Evolutionary conservation across 2,329 filamentous ascomycete species (phyloP), one percentile per base, ranked within the genome.

Genomic region (Pseudogymnoascus sp.): DNA sequence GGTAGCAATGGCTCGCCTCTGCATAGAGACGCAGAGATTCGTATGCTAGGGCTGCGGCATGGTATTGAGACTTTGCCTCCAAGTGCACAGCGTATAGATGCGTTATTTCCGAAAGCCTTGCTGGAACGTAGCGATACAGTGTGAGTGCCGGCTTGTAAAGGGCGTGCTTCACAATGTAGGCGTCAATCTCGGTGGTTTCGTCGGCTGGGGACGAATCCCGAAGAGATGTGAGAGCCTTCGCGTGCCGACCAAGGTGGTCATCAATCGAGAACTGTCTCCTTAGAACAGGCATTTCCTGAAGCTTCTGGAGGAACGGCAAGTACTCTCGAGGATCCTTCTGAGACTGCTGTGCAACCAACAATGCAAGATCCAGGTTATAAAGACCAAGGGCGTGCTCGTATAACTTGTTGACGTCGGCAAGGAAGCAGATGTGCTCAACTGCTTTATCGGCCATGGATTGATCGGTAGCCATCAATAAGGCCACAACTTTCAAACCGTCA

Each of bases 251-350:
- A 3, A 99, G 84, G 70, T 96, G 86, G 69, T 97, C 88, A 71
- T 99, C 94, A 60, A 99, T 96, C 41, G 85, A 84, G 67, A 92
- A 96, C 60, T 86, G 83, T 44, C 90, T 85, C 17, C 91, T 85
- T 9, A 89, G 74, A 9, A 84, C 80, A 0, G 88, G 76, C 67
- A 95, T 81, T 64, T 86, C 81, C 71, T 97, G 90, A 2, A 99
- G 81, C 36, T 86, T 86, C 70, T 96, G 92, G 59, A 99, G 84
- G 71, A 97, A 97, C 3, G 94, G 94, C 6, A 97, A 83, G 68
- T 99, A 99, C 73, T 99, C 94, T 67, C 92, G 81, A 1, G 94
- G 94, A 68, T 99, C 94, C 71, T 93, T 90, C 74, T 99, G 94
- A 0, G 92, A 94, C 71, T 97, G 92, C 71, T 99, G 94, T 0